Evolutionary conservation across 2,329 filamentous ascomycete genomes (phyloP).

Genomic region (Paraphoma sp.): DNA sequence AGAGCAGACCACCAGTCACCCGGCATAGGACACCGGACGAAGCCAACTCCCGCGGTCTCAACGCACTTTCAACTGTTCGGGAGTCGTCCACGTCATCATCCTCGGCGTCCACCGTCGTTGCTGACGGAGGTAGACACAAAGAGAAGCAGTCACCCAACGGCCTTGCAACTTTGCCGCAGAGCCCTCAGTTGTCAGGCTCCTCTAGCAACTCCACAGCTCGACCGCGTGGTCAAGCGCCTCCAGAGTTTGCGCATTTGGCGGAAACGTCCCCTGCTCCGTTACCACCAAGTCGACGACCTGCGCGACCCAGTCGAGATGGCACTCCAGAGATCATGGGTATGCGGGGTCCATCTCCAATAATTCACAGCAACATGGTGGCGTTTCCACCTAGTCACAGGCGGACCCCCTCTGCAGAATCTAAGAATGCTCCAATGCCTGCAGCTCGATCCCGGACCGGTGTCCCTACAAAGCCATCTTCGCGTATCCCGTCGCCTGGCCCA

Average conservation of each 20-base stretch:
- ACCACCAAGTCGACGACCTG: conserved; percentile 53
- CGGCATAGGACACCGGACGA: conserved; percentile 63
- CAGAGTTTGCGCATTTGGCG: conserved; percentile 62
- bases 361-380: conserved; percentile 62
- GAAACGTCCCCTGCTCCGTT: conserved; percentile 62
- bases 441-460: conserved; percentile 32
- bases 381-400: conserved; percentile 59
- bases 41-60: conserved; percentile 56
- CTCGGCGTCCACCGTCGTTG: conserved; percentile 71
- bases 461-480: conserved; percentile 42
- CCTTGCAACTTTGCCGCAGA: conserved; percentile 57
- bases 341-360: conserved; percentile 58
- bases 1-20: conserved; percentile 66
- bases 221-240: conserved; percentile 39
- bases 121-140: conserved; percentile 55
- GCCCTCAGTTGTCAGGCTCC: conserved; percentile 48
- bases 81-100: conserved; percentile 77
- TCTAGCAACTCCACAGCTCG: conserved; percentile 7
- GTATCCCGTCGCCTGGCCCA: conserved; percentile 47
- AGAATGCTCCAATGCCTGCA: conserved; percentile 24
- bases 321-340: conserved; percentile 52
- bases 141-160: conserved; percentile 43
- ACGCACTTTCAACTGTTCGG: conserved; percentile 69
- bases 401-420: conserved; percentile 56
- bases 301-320: conserved; percentile 55